Evolutionary conservation across 129 eudicot genomes (phyloP), one percentile per base, ranked within the genome.

Genomic region (Mikania micrantha): DNA sequence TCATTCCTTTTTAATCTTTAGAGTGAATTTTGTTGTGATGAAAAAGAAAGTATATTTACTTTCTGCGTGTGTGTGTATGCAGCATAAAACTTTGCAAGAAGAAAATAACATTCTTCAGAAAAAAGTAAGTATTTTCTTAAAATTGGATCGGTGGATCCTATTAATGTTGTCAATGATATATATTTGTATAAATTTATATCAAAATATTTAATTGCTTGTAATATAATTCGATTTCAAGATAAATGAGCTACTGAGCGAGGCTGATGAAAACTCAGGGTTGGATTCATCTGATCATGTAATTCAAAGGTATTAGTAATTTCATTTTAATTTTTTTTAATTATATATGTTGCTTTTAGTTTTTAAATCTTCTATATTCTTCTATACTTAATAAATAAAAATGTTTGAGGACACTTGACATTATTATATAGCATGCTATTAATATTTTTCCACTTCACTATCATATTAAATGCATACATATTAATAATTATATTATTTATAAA

Each of bases 11-110:
- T 57, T 12, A n/a, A 57, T 66, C 4, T 21, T 34, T 66, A 40
- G 40, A 15, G 31, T 40, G 68, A 32, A 34, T 74, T 44, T 41
- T 42, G 31, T 40, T 21, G 12, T 48, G 48, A 4, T n/a, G 17
- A 19, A 3, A 31, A 24, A 39, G 9, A 22, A n/a, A 39, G 27
- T 9, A n/a, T 45, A 16, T 64, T 27, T 24, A n/a, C 9, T 53
- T 72, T 32, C 15, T 73, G 38, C 5, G 1, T 65, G 67, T 60
- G 54, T 40, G 19, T 48, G 63, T 67, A 9, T 67, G 74, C 79
- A 75, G 80, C 80, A 68, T 67, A 75, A 67, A 75, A 25, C 74
- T 60, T 48, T 75, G 80, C 80, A 75, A 69, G 80, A 75, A 68
- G 80, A 75, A 59, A 69, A 75, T 19, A 58, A 63, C 69, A 36